Base-by-base conservation (phyloP, 345 rosid species). In the Citropsis articulata region DNA sequence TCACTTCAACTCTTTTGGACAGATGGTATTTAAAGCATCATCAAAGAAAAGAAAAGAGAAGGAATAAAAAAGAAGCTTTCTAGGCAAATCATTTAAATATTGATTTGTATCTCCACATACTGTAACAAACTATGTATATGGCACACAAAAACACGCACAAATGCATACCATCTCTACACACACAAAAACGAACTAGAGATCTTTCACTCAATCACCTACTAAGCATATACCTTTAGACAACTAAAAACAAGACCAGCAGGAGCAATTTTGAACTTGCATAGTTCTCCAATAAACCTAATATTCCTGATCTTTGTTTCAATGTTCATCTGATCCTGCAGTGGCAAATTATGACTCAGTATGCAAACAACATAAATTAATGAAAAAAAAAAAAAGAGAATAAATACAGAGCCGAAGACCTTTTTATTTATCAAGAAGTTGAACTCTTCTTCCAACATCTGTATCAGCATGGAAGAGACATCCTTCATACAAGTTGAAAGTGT, bases 361-460 rank as follows among this genome's bases (percentile, higher is more conserved):
- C 24, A 59, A 75, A 25, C 77, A 10, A 16, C 14, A 67, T 25
- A 68, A 31, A 38, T 55, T 18, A 50, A 68, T 25, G 38, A 61
- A 38, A 67, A 65, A 35, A 42, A 64, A 38, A 60, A 65, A 35
- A 35, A 55, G 71, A 79, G 78, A 71, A 69, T 76, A 27, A 71
- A 76, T 40, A 83, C 22, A 66, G 19, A 38, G 75, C 18, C 56
- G 13, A 68, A 40, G 74, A 93, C 99, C 98, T 97, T 97, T 86
- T 94, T 97, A 81, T 91, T 94, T 59, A 94, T 91, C 76, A 97
- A 88, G 87, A 88, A 91, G 82, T 94, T 94, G 85, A 97, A 97
- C 86, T 97, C 98, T 81, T 97, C 99, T 88, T 97, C 98, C 88
- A 97, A 79, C 97, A 93, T 85, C 85, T 93, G 99, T 76, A 94